Base-by-base conservation (phyloP, 768 basidiomycete species). In the Psilocybe sp. region DNA sequence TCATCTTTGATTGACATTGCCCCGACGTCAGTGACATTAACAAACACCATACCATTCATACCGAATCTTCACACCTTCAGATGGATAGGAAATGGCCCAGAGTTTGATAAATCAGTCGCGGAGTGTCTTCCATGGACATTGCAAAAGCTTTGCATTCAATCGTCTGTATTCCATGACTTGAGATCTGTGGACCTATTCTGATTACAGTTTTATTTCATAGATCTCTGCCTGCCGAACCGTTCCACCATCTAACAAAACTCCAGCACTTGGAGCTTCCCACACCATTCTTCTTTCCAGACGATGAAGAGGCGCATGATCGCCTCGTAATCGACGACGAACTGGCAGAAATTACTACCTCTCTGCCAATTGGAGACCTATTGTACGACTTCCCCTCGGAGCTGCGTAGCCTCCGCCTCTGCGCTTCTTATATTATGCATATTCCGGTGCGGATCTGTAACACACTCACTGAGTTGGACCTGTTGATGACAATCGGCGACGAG, bases 41-140 rank as follows among this genome's bases (percentile, higher is more conserved):
- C 60, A n/a, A 69, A 69, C 46, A 65, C 70, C 18, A 52, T 74
- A 4, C 40, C 32, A 8, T 53, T 61, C 12, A 46, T 69, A 33
- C 61, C 65, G 5, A 64, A 68, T 55, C 61, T 76, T 8, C 66
- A 56, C 19, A 64, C 65, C 4, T 70, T 74, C 49, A 65, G 69
- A 41, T 76, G 69, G 66, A 68, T 69, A 47, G 74, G 73, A 3
- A 58, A 53, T 41, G 50, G 61, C 31, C 67, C 70, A 15, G 49
- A 56, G 10, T 63, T 72, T 14, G 56, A 64, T 19, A 50, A 57
- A 10, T 50, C 54, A 7, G 60, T 73, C 20, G 63, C 64, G 35
- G 50, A 61, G 36, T 55, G 60, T 39, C 55, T 75, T 5, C 70
- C 72, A 1, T 37, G 49, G 5, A 58, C 51, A 16, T 44, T 71